phyloP scores from a whole-genome alignment of 345 rosid species.

The Hypericum androsaemum region DNA sequence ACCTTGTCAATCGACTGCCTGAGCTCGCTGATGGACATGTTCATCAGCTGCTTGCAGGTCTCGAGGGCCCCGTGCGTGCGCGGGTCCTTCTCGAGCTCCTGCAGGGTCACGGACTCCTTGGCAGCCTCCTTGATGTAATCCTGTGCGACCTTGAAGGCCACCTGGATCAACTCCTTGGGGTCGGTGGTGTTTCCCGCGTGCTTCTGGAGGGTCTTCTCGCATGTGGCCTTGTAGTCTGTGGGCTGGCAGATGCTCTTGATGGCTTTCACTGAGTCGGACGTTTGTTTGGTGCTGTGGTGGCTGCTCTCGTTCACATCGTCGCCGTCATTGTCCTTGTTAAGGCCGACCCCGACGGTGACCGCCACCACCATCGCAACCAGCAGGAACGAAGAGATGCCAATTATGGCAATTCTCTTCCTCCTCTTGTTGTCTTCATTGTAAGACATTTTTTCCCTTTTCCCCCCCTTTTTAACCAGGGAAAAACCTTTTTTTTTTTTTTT shows the following conservation, averaged over 20 bases:
- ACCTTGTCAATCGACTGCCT: slow-evolving; percentile 28
- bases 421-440: slow-evolving; percentile 13
- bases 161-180: slow-evolving; percentile 45
- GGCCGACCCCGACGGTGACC: slow-evolving; percentile 30
- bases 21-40: slow-evolving; percentile 41
- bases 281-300: not conserved
- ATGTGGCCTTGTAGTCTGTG: slow-evolving; percentile 39
- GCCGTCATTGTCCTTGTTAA: not conserved
- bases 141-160: slow-evolving; percentile 37
- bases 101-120: slow-evolving; percentile 33
- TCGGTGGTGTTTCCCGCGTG: slow-evolving; percentile 38
- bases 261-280: slow-evolving; percentile 45
- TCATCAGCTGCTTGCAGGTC: slow-evolving; percentile 55
- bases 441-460: slow-evolving; percentile 4
- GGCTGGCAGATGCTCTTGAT: slow-evolving; percentile 54
- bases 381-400: slow-evolving; percentile 37
- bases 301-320: not conserved
- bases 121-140: slow-evolving; percentile 30
- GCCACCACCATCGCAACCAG: slow-evolving; percentile 43
- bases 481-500: not conserved
- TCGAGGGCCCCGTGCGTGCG: slow-evolving; percentile 39
- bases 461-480: not conserved
- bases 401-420: slow-evolving; percentile 32
- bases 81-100: slow-evolving; percentile 41
- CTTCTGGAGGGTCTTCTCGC: slow-evolving; percentile 32